A percentile compares a stretch with the other conserved stretches of the same genome.
Conservation (phyloP, 768 basidiomycete genomes). For the Phaeotremella skinneri region DNA sequence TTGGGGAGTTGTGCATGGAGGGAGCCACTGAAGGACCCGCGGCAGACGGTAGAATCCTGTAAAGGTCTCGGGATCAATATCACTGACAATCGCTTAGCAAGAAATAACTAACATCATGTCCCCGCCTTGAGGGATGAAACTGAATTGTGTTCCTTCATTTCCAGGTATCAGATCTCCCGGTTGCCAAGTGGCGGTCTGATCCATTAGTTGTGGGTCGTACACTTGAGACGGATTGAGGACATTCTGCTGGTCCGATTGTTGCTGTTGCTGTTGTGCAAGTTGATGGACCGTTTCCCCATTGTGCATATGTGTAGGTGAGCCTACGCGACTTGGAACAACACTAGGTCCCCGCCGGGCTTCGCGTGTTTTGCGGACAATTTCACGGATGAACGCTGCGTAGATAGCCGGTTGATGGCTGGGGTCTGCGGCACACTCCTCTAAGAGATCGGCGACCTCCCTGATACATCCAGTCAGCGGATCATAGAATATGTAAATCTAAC, state of each 20-base stretch:
- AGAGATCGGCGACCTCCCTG: constrained; percentile 73
- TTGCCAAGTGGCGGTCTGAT: constrained; percentile 25
- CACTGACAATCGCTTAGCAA: background rate
- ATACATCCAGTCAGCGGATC: constrained; percentile 71
- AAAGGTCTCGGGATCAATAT: background rate
- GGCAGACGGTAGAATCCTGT: constrained; percentile 42
- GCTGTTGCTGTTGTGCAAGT: background rate
- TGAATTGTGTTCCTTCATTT: constrained; percentile 32
- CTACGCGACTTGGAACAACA: background rate
- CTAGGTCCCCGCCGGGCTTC: constrained; percentile 25
- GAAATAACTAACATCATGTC: constrained; percentile 44
- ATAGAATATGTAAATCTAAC: constrained; percentile 69
- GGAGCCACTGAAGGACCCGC: constrained; percentile 38
- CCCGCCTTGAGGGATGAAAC: constrained; percentile 44
- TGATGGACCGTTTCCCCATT: constrained; percentile 6
- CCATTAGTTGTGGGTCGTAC: constrained; percentile 40
- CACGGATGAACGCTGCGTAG: constrained; percentile 78
- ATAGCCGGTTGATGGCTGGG: constrained; percentile 83
- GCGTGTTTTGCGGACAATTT: constrained; percentile 55
- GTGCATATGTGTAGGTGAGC: background rate
- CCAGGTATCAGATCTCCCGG: constrained; percentile 22
- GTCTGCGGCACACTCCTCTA: constrained; percentile 75
- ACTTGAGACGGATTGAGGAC: constrained; percentile 11
- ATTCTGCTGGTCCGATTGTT: constrained; percentile 6
- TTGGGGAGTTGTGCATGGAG: constrained; percentile 34